These are phyloP conservation scores for Cyanophora paradoxa DNA, from an alignment of 78 protist species.

Conservation along the genomic window DNA sequence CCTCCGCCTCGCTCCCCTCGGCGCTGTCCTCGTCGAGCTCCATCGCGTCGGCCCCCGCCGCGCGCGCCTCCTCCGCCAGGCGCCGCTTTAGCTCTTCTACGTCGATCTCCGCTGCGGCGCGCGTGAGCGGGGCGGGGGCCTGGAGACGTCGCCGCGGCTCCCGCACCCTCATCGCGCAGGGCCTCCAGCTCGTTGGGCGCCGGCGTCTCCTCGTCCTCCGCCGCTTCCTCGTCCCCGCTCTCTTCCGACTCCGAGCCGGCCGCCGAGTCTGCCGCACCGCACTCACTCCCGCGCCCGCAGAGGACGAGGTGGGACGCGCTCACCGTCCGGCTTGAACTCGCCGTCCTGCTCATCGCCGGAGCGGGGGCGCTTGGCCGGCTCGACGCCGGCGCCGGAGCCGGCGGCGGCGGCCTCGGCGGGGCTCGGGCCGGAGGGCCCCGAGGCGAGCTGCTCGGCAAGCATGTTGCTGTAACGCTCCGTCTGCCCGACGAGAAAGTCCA, in stretches of 20 bases:
- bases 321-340: neutral
- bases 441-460: slow-evolving; percentile 14
- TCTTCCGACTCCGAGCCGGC: too few species aligned
- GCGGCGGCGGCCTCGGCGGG: neutral
- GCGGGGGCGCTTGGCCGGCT: neutral
- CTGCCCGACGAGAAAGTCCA: slow-evolving; percentile 65
- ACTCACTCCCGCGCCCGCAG: too few species aligned
- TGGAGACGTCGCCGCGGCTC: neutral
- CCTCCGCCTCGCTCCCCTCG: neutral
- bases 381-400: neutral
- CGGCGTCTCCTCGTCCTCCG: neutral
- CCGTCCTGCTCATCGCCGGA: neutral
- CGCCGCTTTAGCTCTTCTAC: neutral
- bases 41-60: neutral
- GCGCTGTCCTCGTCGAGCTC: neutral
- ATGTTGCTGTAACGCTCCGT: slow-evolving; percentile 42
- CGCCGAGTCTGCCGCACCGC: too few species aligned
- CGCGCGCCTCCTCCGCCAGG: neutral
- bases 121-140: neutral
- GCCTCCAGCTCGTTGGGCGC: neutral
- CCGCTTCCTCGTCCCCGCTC: too few species aligned
- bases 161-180: neutral
- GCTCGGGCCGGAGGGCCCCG: neutral
- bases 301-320: neutral
- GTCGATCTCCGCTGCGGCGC: neutral